Percentiles rank a stretch among this genome's conserved stretches.
Conservation (phyloP, 2,329 filamentous ascomycete species). For the Verticillium longisporum region DNA sequence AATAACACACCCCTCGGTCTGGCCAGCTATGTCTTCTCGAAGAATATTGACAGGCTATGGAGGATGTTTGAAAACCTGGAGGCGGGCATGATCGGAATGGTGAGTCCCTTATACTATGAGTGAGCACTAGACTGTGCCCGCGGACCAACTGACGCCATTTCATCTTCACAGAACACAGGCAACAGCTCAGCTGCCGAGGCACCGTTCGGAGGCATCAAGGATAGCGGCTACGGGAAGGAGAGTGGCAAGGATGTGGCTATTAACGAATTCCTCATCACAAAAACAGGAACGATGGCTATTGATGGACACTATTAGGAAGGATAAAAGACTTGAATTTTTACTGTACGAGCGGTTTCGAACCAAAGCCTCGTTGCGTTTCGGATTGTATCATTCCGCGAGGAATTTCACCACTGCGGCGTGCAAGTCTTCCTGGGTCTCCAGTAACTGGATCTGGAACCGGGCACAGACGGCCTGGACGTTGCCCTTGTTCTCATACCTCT, state of each 20-base stretch:
- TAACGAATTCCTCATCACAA: slow-evolving; percentile 38
- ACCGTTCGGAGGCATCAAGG: slow-evolving; percentile 42
- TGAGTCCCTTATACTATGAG: slow-evolving; percentile 30
- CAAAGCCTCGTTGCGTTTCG: not conserved
- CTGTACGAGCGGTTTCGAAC: not conserved
- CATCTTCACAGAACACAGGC: slow-evolving; percentile 28
- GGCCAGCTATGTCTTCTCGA: slow-evolving; percentile 67
- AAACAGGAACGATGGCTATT: slow-evolving; percentile 35
- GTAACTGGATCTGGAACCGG: slow-evolving; percentile 35
- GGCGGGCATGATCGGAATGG: slow-evolving; percentile 55
- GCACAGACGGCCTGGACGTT: slow-evolving; percentile 54
- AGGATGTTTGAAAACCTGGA: slow-evolving; percentile 46
- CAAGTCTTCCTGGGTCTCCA: slow-evolving; percentile 34
- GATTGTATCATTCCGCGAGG: slow-evolving; percentile 11
- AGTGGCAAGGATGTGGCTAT: slow-evolving; percentile 40
- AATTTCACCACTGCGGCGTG: slow-evolving; percentile 23
- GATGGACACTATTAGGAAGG: slow-evolving; percentile 25
- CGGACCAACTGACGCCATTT: not conserved
- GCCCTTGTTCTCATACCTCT: slow-evolving; percentile 49
- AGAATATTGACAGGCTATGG: slow-evolving; percentile 29
- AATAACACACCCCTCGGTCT: slow-evolving; percentile 65
- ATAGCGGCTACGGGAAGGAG: slow-evolving; percentile 39
- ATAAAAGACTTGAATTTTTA: not conserved
- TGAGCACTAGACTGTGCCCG: not conserved
- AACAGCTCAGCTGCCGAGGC: slow-evolving; percentile 34